Base-by-base conservation (phyloP, 2,329 filamentous ascomycete species). In the Orbilia oligospora region DNA sequence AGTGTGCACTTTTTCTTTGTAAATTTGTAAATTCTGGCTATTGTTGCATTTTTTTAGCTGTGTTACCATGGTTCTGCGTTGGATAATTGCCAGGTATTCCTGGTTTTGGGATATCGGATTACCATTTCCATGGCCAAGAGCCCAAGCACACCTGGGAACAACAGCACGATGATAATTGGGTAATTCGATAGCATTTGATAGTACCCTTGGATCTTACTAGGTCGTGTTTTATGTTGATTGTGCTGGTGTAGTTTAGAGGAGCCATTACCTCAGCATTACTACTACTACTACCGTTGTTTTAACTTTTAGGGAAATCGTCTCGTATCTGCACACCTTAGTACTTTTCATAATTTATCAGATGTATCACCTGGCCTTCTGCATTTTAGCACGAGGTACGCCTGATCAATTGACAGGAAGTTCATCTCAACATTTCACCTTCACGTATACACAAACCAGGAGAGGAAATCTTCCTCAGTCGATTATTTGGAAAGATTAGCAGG, bases 21-120 rank as follows among this genome's bases (percentile, higher is more conserved):
- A 38, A 49, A 65, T 41, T 24, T 8, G 30, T 18, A 38, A 49
- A 65, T 18, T 33, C 46, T 71, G 55, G 55, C 55, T 71, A 53
- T 71, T 71, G 41, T 71, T 49, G 55, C 55, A 49, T 24, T 64
- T 64, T 63, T 44, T 36, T 36, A 5, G 1, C 38, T 44, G 41
- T 48, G 48, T 66, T 73, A 73, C 68, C 68, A 55, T 71, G 68
- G 68, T 64, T 71, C 68, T 64, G 55, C 22, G 55, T 64, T 71
- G 68, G 68, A 22, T 71, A 71, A 70, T 38, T 70, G 41, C 20
- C 44, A 63, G 20, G 56, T 61, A 58, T 67, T 63, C 67, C 55
- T 70, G 67, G 67, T 61, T 30, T 63, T 41, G 53, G 58, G 38
- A 24, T 12, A 61, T 70, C 65, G 55, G 36, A 56, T 18, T 49